Percentiles rank a stretch among this genome's conserved stretches.
phyloP scores from a whole-genome alignment of 164 flowering plant species.

The Tetracentron sinense region DNA sequence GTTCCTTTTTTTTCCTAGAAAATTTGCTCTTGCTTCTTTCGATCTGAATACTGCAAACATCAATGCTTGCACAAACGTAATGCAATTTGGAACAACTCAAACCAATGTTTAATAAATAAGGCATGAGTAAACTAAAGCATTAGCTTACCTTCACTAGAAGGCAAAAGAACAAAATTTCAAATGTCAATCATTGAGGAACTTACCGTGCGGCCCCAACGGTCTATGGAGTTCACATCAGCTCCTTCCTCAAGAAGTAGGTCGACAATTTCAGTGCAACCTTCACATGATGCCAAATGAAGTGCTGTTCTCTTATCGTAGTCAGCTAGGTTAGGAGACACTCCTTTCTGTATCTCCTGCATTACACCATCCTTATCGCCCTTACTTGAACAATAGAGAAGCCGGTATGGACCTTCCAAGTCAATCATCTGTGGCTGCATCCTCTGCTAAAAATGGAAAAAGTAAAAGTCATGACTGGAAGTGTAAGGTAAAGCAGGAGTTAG shows the following conservation, averaged over 20 bases:
- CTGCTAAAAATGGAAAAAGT: not conserved
- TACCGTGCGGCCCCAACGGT: conserved; percentile 65
- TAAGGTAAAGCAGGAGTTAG: not conserved
- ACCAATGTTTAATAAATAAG: no score
- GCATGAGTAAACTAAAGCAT: no score
- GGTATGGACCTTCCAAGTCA: conserved; percentile 43
- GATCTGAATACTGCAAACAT: no score
- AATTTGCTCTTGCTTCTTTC: no score
- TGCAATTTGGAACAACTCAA: no score
- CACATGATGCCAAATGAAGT: conserved; percentile 61
- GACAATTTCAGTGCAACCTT: conserved; percentile 52
- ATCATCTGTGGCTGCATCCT: conserved; percentile 12
- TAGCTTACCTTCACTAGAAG: not conserved
- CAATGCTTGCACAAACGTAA: no score
- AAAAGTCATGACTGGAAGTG: not conserved
- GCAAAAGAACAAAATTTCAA: no score
- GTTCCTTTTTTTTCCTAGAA: no score
- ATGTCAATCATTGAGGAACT: conserved; percentile 18
- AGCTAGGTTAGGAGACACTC: conserved; percentile 46
- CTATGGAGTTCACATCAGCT: conserved; percentile 52
- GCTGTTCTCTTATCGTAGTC: conserved; percentile 66
- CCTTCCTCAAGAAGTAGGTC: conserved; percentile 49
- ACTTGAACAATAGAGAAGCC: conserved; percentile 51
- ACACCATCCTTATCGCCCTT: conserved; percentile 55
- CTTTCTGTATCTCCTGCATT: conserved; percentile 44